phyloP scores from a whole-genome alignment of 257 asterid species.

The Capsicum chinense region DNA sequence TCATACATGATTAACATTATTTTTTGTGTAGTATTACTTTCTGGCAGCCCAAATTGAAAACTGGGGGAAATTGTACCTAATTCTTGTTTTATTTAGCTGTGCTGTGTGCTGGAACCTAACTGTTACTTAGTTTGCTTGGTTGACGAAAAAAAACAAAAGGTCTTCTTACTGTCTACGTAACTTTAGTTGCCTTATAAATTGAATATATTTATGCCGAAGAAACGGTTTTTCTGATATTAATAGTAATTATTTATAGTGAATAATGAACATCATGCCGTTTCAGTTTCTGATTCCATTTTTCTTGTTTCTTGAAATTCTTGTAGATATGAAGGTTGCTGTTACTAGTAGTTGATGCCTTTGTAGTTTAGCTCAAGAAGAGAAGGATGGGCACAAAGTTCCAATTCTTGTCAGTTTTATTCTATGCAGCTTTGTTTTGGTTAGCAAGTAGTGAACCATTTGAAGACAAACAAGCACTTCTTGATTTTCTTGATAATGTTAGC shows the following conservation, averaged over 20 bases:
- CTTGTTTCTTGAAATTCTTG: neutral
- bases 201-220: conserved; percentile 13
- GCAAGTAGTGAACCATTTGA: conserved; percentile 68
- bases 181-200: conserved; percentile 18
- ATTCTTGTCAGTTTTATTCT: conserved; percentile 44
- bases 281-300: conserved; percentile 5
- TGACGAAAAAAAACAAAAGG: neutral
- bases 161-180: conserved; percentile 17
- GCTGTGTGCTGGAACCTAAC: neutral
- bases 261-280: conserved; percentile 11
- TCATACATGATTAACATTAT: no score
- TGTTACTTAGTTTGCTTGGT: conserved; percentile 18
- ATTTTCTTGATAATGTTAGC: conserved; percentile 50
- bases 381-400: conserved; percentile 58
- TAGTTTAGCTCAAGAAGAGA: conserved; percentile 25
- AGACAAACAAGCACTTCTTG: conserved; percentile 81
- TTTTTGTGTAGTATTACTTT: neutral
- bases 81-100: neutral
- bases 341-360: conserved; percentile 11
- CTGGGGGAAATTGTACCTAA: neutral
- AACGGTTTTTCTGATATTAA: conserved; percentile 21
- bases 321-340: conserved; percentile 13
- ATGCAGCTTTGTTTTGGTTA: conserved; percentile 37
- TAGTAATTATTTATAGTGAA: conserved; percentile 23
- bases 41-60: conserved; percentile 17